Base-by-base conservation (phyloP, 805 yeast species). In the Kazachstania taianensis region DNA sequence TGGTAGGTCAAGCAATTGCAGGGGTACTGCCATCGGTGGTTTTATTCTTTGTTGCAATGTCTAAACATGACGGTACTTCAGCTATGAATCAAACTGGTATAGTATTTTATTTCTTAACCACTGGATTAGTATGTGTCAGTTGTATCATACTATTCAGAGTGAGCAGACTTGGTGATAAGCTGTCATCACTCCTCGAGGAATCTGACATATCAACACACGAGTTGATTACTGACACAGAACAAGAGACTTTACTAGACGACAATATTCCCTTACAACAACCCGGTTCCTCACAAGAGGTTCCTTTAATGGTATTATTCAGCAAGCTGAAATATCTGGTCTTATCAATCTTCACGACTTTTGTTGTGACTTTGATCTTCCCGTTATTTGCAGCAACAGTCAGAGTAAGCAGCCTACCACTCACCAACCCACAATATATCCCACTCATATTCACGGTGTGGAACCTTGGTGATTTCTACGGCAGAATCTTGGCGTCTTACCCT, bases 1-100 rank as follows among this genome's bases (percentile, higher is more conserved):
- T 92, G 81, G 87, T 87, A 3, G 98, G 98, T 2, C 95, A 89
- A 57, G 95, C 94, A 0, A 63, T 89, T 13, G 85, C 96, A 0
- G 98, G 98, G 2, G 94, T 92, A 0, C 62, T 89, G 24, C 97
- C 98, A 2, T 76, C 95, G 0, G 53, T 81, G 13, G 58, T 55
- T 2, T 35, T 59, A 10, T 50, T 59, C 25, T 14, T 77, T 81
- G 10, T 70, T 75, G 46, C 78, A 76, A 41, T 40, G 70, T 28
- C 7, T 1, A 10, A 13, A 8, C 16, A 29, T 9, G 26, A 43
- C 36, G n/a, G 60, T 53, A 30, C 43, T 44, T 19, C 39, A 46
- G 29, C 29, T 38, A 13, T 27, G 14, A 32, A 28, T 14, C 32
- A 32, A n/a, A 41, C 42, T 1, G 57, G 57, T 1, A 51, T 59